phyloP scores from a whole-genome alignment of 331 rosid genomes.

The Malus hybrid region DNA sequence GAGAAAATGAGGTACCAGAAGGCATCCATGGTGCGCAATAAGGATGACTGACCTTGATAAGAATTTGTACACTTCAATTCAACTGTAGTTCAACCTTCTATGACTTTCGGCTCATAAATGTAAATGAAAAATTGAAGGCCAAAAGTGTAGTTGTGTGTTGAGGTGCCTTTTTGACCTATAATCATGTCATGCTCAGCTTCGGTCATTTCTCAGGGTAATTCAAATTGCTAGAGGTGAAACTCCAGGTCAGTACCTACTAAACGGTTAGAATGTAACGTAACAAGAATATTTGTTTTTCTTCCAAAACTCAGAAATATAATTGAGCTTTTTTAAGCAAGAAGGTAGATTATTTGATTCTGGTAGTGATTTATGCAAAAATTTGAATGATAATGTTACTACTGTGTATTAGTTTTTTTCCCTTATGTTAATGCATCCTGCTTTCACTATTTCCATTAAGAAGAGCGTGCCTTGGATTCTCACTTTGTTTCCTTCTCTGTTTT shows the following conservation, averaged over 20 bases:
- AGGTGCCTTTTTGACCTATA: background rate
- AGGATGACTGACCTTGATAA: conserved; percentile 18
- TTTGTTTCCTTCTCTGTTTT: too few species aligned
- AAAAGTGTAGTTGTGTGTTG: background rate
- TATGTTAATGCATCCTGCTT: background rate
- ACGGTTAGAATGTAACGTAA: background rate
- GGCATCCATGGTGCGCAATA: conserved; percentile 55
- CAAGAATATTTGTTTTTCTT: background rate
- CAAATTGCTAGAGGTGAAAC: background rate
- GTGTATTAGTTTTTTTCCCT: background rate
- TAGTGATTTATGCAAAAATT: background rate
- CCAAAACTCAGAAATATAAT: background rate
- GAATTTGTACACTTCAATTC: background rate
- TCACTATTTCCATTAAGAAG: too few species aligned
- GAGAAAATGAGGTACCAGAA: conserved; percentile 62
- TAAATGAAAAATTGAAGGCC: background rate
- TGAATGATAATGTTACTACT: background rate
- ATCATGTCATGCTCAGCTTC: background rate
- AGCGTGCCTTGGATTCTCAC: too few species aligned
- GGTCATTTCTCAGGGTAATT: background rate
- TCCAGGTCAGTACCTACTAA: background rate
- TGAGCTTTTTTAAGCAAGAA: background rate
- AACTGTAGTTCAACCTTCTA: background rate
- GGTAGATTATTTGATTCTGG: background rate
- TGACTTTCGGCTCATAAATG: background rate